Evolutionary conservation across 495 filamentous ascomycete species (phyloP).

Genomic region (Amphirosellinia nigrospora): DNA sequence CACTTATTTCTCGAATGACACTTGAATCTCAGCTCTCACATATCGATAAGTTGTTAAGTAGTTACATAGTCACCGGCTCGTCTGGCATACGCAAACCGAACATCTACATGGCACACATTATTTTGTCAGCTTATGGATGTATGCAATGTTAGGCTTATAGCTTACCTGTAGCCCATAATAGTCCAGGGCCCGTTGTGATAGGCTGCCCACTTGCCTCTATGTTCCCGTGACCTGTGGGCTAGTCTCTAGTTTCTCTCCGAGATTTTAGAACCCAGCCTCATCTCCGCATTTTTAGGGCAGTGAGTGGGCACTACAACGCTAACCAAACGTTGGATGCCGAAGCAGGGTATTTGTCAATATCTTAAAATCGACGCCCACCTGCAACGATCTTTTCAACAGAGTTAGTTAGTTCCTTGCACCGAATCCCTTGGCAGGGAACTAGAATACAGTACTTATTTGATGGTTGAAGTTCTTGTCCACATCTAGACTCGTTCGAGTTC

Average conservation of each 20-base stretch:
- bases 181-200: no score
- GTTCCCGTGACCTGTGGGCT: no score
- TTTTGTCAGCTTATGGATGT: no score
- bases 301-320: not conserved
- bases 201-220: no score
- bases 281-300: conserved; percentile 1
- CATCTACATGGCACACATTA: no score
- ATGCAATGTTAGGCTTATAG: no score
- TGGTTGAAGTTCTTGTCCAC: no score
- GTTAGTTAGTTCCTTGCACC: not conserved
- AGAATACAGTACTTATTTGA: no score
- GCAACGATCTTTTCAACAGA: not conserved
- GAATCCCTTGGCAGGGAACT: not conserved
- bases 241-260: no score
- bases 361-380: not conserved
- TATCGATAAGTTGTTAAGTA: not conserved
- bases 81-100: not conserved
- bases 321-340: not conserved
- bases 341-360: not conserved
- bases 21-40: no score
- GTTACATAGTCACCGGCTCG: not conserved
- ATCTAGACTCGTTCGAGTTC: not conserved
- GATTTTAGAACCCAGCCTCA: not conserved
- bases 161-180: no score
- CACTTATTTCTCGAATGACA: no score